Evolutionary conservation across 441 rosid genomes (phyloP), one percentile per base, ranked within the genome.

Genomic region (Euphorbia neoarborescens): DNA sequence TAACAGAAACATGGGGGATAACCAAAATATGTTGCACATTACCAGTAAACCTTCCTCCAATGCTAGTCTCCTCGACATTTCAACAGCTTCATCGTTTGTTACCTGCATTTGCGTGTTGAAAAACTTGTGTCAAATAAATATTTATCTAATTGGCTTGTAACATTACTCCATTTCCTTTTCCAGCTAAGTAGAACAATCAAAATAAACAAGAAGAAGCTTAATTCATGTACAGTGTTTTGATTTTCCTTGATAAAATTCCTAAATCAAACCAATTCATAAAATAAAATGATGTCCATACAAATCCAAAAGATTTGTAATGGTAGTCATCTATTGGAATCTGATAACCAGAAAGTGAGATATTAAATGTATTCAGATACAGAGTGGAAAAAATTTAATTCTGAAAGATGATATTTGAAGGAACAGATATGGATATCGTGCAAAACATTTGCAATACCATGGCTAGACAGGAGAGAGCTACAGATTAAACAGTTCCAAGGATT

Each of bases 41-140:
- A 91, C 98, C 98, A 91, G 87, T 65, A 94, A 81, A 20, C 96
- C 99, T 86, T 94, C 99, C 73, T 91, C 95, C 81, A 87, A 74
- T 20, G 97, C 96, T 76, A 94, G 76, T 81, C 85, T 89, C 82
- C 97, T 90, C 11, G 95, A 95, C 96, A 91, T 88, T 75, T 87
- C 89, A 74, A 94, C 82, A 51, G 99, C 97, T 80, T 87, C 97
- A 60, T 75, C 89, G 69, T 76, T 88, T 70, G 91, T 85, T 68
- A 88, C 88, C 97, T 89, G 57, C 76, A 84, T n/a, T 77, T 64
- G 72, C 32, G 13, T 58, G 48, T 62, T 42, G 44, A 69, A 28
- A 46, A 28, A 69, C 69, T 51, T 42, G 20, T 12, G 35, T 58
- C 34, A 59, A 30, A 32, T 20, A 53, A 65, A 20, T 20, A 34